phyloP scores from a whole-genome alignment of 2,329 filamentous ascomycete species.

The Verticillium nonalfalfae region DNA sequence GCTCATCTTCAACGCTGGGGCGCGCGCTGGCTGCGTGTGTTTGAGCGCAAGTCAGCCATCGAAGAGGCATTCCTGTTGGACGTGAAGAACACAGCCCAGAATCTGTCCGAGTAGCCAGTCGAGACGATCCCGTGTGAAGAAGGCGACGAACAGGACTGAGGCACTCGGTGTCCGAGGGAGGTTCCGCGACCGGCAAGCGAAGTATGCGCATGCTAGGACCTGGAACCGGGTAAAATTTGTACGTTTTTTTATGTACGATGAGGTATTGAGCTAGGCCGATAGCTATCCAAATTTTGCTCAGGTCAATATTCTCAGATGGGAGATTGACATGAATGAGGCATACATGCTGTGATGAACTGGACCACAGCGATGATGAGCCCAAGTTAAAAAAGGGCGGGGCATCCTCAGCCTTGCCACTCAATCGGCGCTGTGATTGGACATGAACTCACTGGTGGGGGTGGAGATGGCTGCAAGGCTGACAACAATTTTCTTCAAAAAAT shows the following conservation, averaged over 20 bases:
- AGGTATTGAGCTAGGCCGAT: neutral
- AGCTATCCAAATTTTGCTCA: neutral
- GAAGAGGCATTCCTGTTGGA: conserved; percentile 63
- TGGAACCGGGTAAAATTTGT: neutral
- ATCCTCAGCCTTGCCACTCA: neutral
- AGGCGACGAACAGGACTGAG: neutral
- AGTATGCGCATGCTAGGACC: neutral
- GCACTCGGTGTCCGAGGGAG: neutral
- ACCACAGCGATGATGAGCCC: neutral
- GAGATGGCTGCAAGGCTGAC: conserved; percentile 12
- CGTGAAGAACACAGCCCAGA: conserved; percentile 17
- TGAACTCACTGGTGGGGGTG: conserved; percentile 4
- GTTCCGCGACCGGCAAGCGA: neutral
- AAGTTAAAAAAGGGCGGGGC: neutral
- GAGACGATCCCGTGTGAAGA: neutral
- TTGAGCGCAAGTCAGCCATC: conserved; percentile 73
- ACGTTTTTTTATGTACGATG: neutral
- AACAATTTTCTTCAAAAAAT: conserved; percentile 8
- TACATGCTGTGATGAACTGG: neutral
- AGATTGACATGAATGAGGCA: neutral
- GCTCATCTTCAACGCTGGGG: conserved; percentile 74
- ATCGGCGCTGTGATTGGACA: neutral
- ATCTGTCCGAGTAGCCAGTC: neutral
- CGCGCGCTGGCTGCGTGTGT: conserved; percentile 78
- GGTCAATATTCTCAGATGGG: neutral